These are phyloP conservation scores for Solanum habrochaites DNA, from an alignment of 257 asterid genomes.

Conservation along the genomic window DNA sequence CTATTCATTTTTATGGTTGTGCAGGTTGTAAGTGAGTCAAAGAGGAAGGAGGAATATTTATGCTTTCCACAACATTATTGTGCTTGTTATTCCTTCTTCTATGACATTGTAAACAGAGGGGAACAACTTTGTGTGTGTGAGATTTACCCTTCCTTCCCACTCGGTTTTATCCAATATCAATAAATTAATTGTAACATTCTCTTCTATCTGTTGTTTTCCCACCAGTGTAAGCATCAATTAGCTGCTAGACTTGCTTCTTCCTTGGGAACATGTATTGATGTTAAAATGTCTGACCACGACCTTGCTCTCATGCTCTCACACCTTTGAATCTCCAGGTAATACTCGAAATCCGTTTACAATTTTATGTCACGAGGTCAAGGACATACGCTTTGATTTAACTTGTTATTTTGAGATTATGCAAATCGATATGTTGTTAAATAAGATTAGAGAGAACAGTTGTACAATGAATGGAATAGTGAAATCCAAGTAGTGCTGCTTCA, in stretches of 20 bases:
- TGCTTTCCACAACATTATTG: slow-evolving; percentile 81
- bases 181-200: neutral
- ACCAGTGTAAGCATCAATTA: slow-evolving; percentile 86
- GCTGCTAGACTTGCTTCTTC: slow-evolving; percentile 90
- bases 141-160: neutral
- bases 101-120: slow-evolving; percentile 80
- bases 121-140: slow-evolving; percentile 92
- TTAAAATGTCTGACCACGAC: slow-evolving; percentile 66
- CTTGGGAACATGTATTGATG: slow-evolving; percentile 43
- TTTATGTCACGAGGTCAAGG: neutral
- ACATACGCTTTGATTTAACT: neutral
- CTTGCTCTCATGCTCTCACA: slow-evolving; percentile 56
- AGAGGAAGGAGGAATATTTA: slow-evolving; percentile 72
- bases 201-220: neutral
- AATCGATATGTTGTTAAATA: neutral
- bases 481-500: neutral
- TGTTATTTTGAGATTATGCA: neutral
- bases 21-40: slow-evolving; percentile 79
- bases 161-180: neutral
- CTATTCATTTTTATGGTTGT: neutral
- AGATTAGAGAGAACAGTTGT: neutral
- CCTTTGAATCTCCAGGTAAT: slow-evolving; percentile 18
- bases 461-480: neutral
- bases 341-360: neutral
- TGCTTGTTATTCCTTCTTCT: slow-evolving; percentile 85